phyloP scores from a whole-genome alignment of 495 filamentous ascomycete genomes.

The Neurospora africana region DNA sequence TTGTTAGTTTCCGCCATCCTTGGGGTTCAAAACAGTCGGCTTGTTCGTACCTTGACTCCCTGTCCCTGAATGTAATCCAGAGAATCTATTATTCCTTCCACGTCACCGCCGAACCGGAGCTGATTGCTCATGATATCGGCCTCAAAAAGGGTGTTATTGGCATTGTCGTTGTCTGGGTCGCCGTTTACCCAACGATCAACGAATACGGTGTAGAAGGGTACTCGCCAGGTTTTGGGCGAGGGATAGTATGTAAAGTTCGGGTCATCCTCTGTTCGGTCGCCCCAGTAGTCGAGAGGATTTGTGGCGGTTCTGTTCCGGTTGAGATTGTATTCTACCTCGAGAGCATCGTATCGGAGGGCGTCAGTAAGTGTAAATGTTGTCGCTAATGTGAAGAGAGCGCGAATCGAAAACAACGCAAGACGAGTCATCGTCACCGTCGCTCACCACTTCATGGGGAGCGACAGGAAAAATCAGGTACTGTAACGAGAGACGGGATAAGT shows the following conservation, averaged over 20 bases:
- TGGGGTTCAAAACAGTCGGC: slow-evolving; percentile 4
- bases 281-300: slow-evolving; percentile 51
- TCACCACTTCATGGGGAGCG: slow-evolving; percentile 26
- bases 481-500: slow-evolving; percentile 18
- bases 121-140: slow-evolving; percentile 59
- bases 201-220: slow-evolving; percentile 63
- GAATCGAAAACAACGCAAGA: slow-evolving; percentile 20
- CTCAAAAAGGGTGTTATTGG: slow-evolving; percentile 58
- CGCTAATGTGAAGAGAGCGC: slow-evolving; percentile 17
- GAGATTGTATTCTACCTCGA: slow-evolving; percentile 46
- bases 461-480: slow-evolving; percentile 7
- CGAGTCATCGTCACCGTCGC: slow-evolving; percentile 22
- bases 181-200: slow-evolving; percentile 65
- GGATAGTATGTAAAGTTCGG: slow-evolving; percentile 39
- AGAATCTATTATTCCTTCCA: slow-evolving; percentile 51
- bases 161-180: slow-evolving; percentile 60
- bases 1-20: slow-evolving; percentile 1
- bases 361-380: slow-evolving; percentile 16
- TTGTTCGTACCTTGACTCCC: slow-evolving; percentile 46
- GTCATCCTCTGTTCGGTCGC: slow-evolving; percentile 35
- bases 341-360: slow-evolving; percentile 46
- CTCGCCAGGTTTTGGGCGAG: slow-evolving; percentile 58
- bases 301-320: slow-evolving; percentile 52
- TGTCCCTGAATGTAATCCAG: slow-evolving; percentile 67
- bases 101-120: slow-evolving; percentile 65